phyloP scores from a whole-genome alignment of 202 grass and related monocot species.

The Cymbopogon flexuosus region DNA sequence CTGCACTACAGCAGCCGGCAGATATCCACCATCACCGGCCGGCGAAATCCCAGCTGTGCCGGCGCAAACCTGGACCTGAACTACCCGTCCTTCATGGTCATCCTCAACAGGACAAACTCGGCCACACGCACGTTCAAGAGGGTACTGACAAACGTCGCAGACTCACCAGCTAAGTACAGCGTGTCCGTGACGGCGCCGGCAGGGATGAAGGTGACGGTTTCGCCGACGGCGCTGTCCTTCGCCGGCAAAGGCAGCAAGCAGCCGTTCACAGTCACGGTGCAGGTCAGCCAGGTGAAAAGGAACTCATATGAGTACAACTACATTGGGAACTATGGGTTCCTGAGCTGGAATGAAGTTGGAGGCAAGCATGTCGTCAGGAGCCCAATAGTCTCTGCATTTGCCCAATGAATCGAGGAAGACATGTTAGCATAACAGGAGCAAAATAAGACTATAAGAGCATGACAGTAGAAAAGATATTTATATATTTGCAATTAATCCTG shows the following conservation, averaged over 20 bases:
- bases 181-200: constrained; percentile 33
- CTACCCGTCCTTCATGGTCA: constrained; percentile 70
- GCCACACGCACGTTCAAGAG: constrained; percentile 53
- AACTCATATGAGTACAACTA: background rate
- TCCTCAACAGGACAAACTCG: constrained; percentile 40
- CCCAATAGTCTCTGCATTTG: constrained; percentile 67
- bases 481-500: constrained; percentile 28
- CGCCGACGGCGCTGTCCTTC: constrained; percentile 41
- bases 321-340: constrained; percentile 60
- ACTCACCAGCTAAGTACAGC: constrained; percentile 31
- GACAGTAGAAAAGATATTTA: constrained; percentile 1
- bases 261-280: constrained; percentile 48
- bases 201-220: constrained; percentile 57
- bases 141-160: constrained; percentile 48
- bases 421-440: constrained; percentile 1
- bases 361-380: constrained; percentile 68
- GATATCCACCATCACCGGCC: constrained; percentile 40
- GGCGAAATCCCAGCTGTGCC: constrained; percentile 31
- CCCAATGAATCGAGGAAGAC: background rate
- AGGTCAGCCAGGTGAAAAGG: constrained; percentile 39
- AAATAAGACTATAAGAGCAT: constrained; percentile 24
- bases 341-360: constrained; percentile 69
- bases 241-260: constrained; percentile 50
- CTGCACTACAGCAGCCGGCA: constrained; percentile 38
- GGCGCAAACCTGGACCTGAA: constrained; percentile 53